phyloP scores from a whole-genome alignment of 192 early-diverging fungal genomes.

The Chytriomyces confervae region DNA sequence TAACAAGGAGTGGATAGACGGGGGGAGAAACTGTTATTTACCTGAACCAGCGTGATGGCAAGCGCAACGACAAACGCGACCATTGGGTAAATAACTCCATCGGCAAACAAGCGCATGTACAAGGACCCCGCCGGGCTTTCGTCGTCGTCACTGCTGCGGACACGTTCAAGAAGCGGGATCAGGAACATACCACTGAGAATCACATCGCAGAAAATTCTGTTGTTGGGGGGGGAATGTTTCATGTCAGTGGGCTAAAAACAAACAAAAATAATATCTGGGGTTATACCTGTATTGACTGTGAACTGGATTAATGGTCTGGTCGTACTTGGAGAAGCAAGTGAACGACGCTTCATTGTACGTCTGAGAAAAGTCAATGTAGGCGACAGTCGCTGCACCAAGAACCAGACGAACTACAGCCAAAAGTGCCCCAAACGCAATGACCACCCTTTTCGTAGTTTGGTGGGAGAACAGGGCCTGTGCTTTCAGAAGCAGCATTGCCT shows the following conservation, averaged over 20 bases:
- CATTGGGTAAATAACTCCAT: not conserved
- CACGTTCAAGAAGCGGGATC: not conserved
- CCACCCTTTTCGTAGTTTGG: not conserved
- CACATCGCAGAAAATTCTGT: not conserved
- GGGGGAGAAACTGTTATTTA: too few relatives aligned
- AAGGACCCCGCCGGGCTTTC: not conserved
- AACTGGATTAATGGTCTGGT: not conserved
- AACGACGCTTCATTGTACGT: not conserved
- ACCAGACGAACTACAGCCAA: not conserved
- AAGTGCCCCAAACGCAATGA: not conserved
- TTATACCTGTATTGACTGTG: slow-evolving; percentile 1
- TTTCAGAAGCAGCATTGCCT: slow-evolving; percentile 2
- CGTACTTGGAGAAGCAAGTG: slow-evolving; percentile 3
- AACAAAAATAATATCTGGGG: not conserved
- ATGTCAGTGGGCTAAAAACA: not conserved
- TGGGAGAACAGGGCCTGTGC: not conserved
- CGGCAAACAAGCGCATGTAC: not conserved
- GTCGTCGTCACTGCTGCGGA: not conserved
- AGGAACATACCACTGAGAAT: not conserved
- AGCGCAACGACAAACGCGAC: not conserved
- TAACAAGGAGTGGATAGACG: too few relatives aligned
- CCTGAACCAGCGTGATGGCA: not conserved
- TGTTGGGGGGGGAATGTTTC: not conserved
- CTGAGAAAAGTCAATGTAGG: not conserved
- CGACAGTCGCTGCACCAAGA: not conserved